Evolutionary conservation across 1,139 yeast genomes (phyloP).

Genomic region (Pichia sp.): DNA sequence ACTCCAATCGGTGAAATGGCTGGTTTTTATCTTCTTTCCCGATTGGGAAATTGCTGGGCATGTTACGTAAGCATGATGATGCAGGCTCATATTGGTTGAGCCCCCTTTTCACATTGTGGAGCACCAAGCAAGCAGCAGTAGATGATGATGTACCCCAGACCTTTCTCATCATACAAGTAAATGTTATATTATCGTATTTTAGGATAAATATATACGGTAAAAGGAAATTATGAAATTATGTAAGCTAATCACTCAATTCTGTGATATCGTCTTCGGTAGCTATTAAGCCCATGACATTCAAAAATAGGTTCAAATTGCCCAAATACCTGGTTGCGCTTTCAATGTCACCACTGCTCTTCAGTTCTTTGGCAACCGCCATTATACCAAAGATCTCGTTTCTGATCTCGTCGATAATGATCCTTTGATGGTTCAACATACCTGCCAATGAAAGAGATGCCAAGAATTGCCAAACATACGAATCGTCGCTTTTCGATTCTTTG

Average conservation of each 20-base stretch:
- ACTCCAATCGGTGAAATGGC: background rate
- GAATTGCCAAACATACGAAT: conserved; percentile 94
- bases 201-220: background rate
- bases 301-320: conserved; percentile 82
- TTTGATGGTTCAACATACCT: conserved; percentile 88
- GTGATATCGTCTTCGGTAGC: conserved; percentile 68
- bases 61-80: background rate
- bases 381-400: conserved; percentile 91
- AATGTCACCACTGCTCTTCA: conserved; percentile 48
- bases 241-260: conserved; percentile 35
- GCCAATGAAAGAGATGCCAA: conserved; percentile 91
- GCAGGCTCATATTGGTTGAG: no score
- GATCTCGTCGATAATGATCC: conserved; percentile 91
- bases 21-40: background rate
- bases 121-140: no score
- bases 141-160: no score
- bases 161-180: no score
- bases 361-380: conserved; percentile 74
- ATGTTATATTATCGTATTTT: no score
- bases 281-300: conserved; percentile 94
- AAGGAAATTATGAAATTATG: background rate
- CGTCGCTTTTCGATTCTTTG: conserved; percentile 47
- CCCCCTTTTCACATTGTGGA: no score
- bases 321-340: conserved; percentile 62
- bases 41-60: background rate